These are phyloP conservation scores for Fusarium xylarioides DNA, from an alignment of 2,329 filamentous ascomycete genomes.

Conservation along the genomic window DNA sequence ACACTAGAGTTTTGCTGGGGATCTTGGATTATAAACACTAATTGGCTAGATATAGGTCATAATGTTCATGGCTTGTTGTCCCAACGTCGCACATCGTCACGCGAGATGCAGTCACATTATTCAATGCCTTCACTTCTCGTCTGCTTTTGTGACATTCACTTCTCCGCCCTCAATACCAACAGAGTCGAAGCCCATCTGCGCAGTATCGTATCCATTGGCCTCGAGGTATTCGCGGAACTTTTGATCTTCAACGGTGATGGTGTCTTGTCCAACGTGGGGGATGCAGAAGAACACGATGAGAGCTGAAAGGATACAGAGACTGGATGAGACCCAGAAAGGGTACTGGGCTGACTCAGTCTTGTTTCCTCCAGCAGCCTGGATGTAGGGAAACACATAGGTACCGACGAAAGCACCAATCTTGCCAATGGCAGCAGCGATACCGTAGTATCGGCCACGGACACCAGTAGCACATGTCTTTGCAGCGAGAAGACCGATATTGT, in stretches of 20 bases:
- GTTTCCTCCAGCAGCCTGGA: constrained; percentile 67
- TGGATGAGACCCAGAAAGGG: constrained; percentile 86
- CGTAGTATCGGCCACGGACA: constrained; percentile 79
- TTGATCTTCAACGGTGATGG: constrained; percentile 79
- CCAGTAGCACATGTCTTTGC: constrained; percentile 89
- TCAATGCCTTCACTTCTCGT: constrained; percentile 9
- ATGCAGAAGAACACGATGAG: constrained; percentile 67
- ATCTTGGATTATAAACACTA: background rate
- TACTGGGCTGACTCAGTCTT: constrained; percentile 75
- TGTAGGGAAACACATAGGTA: constrained; percentile 81
- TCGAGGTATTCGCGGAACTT: constrained; percentile 79
- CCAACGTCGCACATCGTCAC: background rate
- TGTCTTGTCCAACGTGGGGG: constrained; percentile 85
- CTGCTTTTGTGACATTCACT: constrained; percentile 5
- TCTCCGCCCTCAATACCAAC: constrained; percentile 27
- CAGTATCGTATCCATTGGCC: constrained; percentile 78
- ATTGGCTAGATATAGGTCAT: background rate
- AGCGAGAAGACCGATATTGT: constrained; percentile 89
- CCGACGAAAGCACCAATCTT: constrained; percentile 88
- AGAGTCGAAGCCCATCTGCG: constrained; percentile 58
- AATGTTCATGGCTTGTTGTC: background rate
- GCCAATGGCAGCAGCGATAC: constrained; percentile 75
- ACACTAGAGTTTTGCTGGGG: background rate
- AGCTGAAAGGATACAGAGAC: constrained; percentile 80
- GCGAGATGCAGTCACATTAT: background rate